A percentile compares a stretch with the other conserved stretches of the same genome.
These are phyloP conservation scores for Lepraria neglecta DNA, from an alignment of 495 filamentous ascomycete genomes.

Conservation along the genomic window DNA sequence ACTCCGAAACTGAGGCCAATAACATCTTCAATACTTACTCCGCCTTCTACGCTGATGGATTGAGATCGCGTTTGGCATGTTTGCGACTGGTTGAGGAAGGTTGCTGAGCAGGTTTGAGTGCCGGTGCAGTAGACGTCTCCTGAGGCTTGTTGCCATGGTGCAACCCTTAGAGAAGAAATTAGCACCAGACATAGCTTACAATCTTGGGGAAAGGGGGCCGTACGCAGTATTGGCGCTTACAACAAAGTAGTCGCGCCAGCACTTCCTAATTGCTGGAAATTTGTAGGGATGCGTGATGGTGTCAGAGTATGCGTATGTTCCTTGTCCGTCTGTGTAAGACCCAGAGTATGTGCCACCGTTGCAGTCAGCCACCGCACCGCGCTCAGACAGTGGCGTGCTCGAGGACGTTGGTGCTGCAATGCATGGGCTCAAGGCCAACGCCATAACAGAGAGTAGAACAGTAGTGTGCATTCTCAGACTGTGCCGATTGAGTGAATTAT, in stretches of 20 bases:
- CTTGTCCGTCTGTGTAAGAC: neutral
- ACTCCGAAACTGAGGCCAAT: neutral
- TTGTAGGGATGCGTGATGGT: neutral
- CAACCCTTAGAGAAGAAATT: neutral
- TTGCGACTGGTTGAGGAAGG: neutral
- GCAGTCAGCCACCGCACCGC: neutral
- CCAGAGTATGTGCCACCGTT: neutral
- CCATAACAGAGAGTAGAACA: neutral
- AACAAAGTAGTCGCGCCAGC: conserved; percentile 1
- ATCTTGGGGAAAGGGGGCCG: neutral
- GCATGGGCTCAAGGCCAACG: neutral
- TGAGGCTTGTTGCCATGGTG: neutral
- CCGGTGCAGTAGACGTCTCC: neutral
- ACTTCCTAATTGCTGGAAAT: neutral
- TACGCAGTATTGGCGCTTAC: neutral
- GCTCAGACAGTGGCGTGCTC: neutral
- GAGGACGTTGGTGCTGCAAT: conserved; percentile 6
- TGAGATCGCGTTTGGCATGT: neutral
- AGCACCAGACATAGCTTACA: neutral
- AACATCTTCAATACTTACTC: neutral
- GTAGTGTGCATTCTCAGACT: too few relatives aligned
- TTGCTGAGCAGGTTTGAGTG: neutral
- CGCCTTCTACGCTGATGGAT: neutral
- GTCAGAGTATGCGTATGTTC: neutral
- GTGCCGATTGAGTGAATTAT: too few relatives aligned